A percentile compares a stretch with the other conserved stretches of the same genome.
Conservation (phyloP, 805 yeast genomes). For the Pichia scutulata region DNA sequence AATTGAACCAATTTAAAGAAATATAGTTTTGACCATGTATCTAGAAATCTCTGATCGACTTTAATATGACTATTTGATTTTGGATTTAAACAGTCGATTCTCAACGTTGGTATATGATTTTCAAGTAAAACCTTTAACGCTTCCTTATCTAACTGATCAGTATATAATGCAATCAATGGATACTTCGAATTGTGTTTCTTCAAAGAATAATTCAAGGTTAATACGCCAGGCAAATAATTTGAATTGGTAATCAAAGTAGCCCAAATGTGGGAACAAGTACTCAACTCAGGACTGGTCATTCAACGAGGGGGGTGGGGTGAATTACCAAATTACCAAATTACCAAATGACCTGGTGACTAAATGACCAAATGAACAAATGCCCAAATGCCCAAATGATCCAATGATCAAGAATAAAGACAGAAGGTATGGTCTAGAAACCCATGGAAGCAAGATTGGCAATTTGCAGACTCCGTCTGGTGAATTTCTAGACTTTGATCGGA, state of each 20-base stretch:
- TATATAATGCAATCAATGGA: conserved; percentile 47
- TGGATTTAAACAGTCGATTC: conserved; percentile 39
- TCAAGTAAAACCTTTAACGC: conserved; percentile 34
- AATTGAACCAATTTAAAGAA: conserved; percentile 44
- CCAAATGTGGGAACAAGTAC: conserved; percentile 34
- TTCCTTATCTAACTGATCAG: conserved; percentile 34
- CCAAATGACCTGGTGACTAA: too few relatives aligned
- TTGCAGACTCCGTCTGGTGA: too few relatives aligned
- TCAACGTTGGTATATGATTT: conserved; percentile 35
- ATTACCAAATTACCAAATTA: too few relatives aligned
- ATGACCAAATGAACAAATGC: too few relatives aligned
- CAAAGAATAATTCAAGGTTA: conserved; percentile 43
- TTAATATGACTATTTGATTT: conserved; percentile 24
- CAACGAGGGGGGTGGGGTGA: neutral
- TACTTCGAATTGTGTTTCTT: conserved; percentile 36
- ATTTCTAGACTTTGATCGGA: too few relatives aligned
- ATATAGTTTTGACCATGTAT: conserved; percentile 56
- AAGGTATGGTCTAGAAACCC: too few relatives aligned
- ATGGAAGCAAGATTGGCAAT: too few relatives aligned
- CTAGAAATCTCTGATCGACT: conserved; percentile 48
- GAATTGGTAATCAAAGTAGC: conserved; percentile 48
- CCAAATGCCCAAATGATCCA: too few relatives aligned
- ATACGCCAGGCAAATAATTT: conserved; percentile 43
- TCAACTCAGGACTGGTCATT: neutral
- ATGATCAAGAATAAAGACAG: too few relatives aligned